Base-by-base conservation (phyloP, 306 rosid genomes). In the Aeschynomene evenia region DNA sequence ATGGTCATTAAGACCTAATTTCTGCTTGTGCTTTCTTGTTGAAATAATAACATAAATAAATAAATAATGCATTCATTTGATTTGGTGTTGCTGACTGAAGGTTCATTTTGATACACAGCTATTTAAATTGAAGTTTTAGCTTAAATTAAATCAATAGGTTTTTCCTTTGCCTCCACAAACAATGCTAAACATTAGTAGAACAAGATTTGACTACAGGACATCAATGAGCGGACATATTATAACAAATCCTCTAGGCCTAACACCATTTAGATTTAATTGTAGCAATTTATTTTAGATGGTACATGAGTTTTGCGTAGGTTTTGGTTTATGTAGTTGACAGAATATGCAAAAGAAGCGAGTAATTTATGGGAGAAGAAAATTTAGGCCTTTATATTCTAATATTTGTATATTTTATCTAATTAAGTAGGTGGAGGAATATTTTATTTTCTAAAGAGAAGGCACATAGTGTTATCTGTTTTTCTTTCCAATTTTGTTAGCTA, bases 41-140 rank as follows among this genome's bases (percentile, higher is more conserved):
- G 58, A 28, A 16, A 29, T 28, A 55, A n/a, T n/a, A n/a, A n/a
- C 26, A 28, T 55, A 40, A 2, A 19, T 33, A 7, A 33, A 33
- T 24, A 9, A 71, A 1, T 56, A 71, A 1, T 56, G 46, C 33
- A 42, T 70, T 22, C 26, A 13, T 55, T 43, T 55, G 29, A 13
- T 55, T 43, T 55, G 29, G 45, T 54, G 14, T 12, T 16, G 57
- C 26, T 70, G 21, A 70, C 14, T 56, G 75, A 55, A 70, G 6
- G 65, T 28, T 10, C 65, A 7, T 39, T 46, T 21, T 9, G 36
- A 22, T 24, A 26, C 12, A 65, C 48, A 19, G 28, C 11, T 31
- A 29, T 69, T 42, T 57, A 23, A 29, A 29, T 31, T 45, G 68
- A 54, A 45, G 45, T 16, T 24, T 40, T 57, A 45, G 49, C 15